Conservation (phyloP, 306 rosid genomes). For the Leucaena leucocephala region DNA sequence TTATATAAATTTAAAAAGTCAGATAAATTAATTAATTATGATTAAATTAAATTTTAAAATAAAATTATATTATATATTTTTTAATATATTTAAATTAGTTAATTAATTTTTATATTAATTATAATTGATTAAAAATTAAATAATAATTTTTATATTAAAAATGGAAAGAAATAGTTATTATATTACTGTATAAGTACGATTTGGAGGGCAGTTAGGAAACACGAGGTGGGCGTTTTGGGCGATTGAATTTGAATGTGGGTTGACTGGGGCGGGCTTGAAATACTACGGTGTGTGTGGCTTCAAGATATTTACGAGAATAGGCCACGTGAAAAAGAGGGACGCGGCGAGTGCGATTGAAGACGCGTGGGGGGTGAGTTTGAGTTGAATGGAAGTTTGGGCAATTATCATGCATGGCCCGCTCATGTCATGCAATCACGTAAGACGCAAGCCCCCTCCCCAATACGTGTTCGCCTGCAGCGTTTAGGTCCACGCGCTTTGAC, state of each 20-base stretch:
- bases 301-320: conserved; percentile 27
- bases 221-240: not conserved
- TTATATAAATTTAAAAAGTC: too few relatives aligned
- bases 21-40: too few relatives aligned
- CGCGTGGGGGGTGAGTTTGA: conserved; percentile 25
- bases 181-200: too few relatives aligned
- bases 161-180: too few relatives aligned
- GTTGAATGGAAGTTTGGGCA: not conserved
- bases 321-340: conserved; percentile 42
- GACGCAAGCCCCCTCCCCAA: conserved; percentile 20
- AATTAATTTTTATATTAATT: too few relatives aligned
- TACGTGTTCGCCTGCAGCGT: conserved; percentile 2
- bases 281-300: not conserved
- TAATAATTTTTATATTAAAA: too few relatives aligned
- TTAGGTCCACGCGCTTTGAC: conserved; percentile 40
- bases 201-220: not conserved
- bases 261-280: conserved; percentile 15
- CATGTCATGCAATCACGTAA: conserved; percentile 53
- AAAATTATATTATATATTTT: too few relatives aligned
- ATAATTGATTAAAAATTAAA: too few relatives aligned
- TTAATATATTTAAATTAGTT: too few relatives aligned
- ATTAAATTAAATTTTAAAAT: too few relatives aligned
- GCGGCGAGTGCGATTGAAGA: conserved; percentile 29
- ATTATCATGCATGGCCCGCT: conserved; percentile 54
- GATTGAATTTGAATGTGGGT: not conserved